Percentiles rank a stretch among this genome's conserved stretches.
Conservation (phyloP, 164 flowering plant genomes). For the Kalanchoe fedtschenkoi region DNA sequence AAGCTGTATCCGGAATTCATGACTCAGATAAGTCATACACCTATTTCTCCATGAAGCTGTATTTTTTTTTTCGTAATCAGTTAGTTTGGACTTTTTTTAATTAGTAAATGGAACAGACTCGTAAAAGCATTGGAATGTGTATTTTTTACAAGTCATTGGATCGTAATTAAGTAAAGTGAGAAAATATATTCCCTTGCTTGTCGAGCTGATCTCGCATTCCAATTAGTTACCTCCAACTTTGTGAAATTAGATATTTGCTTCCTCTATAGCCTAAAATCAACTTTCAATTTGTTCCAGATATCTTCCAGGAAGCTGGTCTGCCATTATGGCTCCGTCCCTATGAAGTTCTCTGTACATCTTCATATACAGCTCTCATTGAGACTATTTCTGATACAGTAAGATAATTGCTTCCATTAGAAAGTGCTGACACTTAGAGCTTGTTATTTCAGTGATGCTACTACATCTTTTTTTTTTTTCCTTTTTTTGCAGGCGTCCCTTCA, state of each 20-base stretch:
- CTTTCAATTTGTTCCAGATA: constrained; percentile 44
- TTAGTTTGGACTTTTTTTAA: too few species aligned
- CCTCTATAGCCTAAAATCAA: neutral
- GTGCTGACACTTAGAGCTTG: neutral
- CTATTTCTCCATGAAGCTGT: too few species aligned
- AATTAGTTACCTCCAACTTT: too few species aligned
- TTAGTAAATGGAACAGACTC: too few species aligned
- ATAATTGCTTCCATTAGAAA: neutral
- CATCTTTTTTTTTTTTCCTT: neutral
- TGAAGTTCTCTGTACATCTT: constrained; percentile 92
- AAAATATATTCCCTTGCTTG: neutral
- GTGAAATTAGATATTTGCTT: neutral
- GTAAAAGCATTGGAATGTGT: too few species aligned
- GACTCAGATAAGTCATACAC: neutral
- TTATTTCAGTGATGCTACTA: neutral
- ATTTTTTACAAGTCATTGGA: too few species aligned
- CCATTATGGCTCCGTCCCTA: constrained; percentile 98
- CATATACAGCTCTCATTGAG: constrained; percentile 98
- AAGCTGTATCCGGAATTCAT: neutral
- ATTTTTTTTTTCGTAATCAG: too few species aligned
- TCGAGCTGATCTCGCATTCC: neutral
- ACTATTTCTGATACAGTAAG: constrained; percentile 97
- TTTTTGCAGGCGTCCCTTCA: constrained; percentile 82
- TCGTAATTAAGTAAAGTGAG: too few species aligned
- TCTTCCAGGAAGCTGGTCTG: constrained; percentile 99